Percentiles rank a stretch among this genome's conserved stretches.
These are phyloP conservation scores for Panaeolus cyanescens DNA, from an alignment of 768 basidiomycete species.

Conservation along the genomic window DNA sequence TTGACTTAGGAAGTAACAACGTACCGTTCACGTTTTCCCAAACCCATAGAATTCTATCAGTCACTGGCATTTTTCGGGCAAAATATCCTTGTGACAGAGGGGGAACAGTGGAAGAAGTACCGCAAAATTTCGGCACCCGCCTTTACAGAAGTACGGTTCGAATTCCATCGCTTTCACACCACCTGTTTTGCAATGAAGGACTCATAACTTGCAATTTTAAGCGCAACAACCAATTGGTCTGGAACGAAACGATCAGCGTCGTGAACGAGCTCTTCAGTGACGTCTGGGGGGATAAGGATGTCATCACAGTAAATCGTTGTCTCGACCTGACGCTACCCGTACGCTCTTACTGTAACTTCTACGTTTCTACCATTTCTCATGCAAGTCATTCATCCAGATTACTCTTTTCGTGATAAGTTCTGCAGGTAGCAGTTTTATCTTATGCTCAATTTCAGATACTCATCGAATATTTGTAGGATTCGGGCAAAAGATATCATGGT, in stretches of 20 bases:
- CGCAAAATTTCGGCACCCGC: constrained; percentile 60
- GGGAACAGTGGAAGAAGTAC: constrained; percentile 64
- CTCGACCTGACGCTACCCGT: constrained; percentile 51
- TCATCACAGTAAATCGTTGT: constrained; percentile 41
- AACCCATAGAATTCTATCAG: constrained; percentile 13
- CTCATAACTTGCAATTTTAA: constrained; percentile 10
- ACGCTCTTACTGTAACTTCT: constrained; percentile 6
- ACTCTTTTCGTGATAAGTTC: constrained; percentile 51
- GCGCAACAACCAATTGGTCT: constrained; percentile 49
- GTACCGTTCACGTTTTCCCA: constrained; percentile 13
- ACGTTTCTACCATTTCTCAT: neutral
- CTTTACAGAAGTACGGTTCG: constrained; percentile 53
- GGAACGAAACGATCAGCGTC: constrained; percentile 42
- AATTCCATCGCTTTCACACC: neutral
- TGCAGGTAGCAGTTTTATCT: constrained; percentile 33
- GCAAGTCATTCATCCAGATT: constrained; percentile 32
- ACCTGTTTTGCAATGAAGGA: neutral
- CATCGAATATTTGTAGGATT: constrained; percentile 34
- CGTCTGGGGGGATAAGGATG: constrained; percentile 44
- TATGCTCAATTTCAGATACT: neutral
- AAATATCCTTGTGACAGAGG: constrained; percentile 65
- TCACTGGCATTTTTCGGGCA: constrained; percentile 50
- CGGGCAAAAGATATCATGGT: constrained; percentile 48
- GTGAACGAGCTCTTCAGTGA: constrained; percentile 42
- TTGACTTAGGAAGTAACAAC: constrained; percentile 15